These are phyloP conservation scores for Venturia effusa DNA, from an alignment of 2,329 filamentous ascomycete genomes.

Conservation along the genomic window DNA sequence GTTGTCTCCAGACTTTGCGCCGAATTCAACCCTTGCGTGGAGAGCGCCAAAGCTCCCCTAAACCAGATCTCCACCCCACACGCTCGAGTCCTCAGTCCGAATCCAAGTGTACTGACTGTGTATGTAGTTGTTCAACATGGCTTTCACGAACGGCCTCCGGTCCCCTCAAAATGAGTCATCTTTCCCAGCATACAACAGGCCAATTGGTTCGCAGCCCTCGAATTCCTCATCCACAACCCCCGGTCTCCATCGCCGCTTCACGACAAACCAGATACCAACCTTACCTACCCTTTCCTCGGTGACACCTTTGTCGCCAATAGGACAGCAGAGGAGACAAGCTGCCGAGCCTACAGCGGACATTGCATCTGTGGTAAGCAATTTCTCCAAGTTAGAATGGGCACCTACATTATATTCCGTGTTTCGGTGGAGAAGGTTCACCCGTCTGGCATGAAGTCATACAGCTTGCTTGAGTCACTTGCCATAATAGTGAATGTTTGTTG, in stretches of 20 bases:
- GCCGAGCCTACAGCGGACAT: slow-evolving; percentile 41
- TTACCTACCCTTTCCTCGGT: slow-evolving; percentile 62
- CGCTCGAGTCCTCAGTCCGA: background rate
- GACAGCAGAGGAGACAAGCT: slow-evolving; percentile 40
- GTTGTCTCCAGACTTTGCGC: background rate
- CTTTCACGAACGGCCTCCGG: slow-evolving; percentile 54
- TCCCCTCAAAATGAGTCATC: slow-evolving; percentile 66
- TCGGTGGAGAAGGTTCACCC: background rate
- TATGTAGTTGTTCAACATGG: slow-evolving; percentile 35
- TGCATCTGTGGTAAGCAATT: slow-evolving; percentile 39
- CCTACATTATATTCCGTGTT: background rate
- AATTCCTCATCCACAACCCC: background rate
- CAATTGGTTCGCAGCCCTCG: slow-evolving; percentile 46
- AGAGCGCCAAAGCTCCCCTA: background rate
- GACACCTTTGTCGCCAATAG: slow-evolving; percentile 48
- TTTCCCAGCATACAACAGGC: slow-evolving; percentile 62
- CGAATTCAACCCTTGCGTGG: background rate
- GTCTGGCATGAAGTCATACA: background rate
- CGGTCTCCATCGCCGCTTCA: slow-evolving; percentile 82
- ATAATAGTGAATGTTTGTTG: background rate
- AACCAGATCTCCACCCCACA: slow-evolving; percentile 8
- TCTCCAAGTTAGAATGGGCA: background rate
- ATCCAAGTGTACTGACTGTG: background rate
- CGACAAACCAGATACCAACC: slow-evolving; percentile 73
- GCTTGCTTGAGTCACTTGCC: background rate